A percentile compares a stretch with the other conserved stretches of the same genome.
Conservation (phyloP, 352 stramenopile genomes). For the Phytophthora tentaculata region DNA sequence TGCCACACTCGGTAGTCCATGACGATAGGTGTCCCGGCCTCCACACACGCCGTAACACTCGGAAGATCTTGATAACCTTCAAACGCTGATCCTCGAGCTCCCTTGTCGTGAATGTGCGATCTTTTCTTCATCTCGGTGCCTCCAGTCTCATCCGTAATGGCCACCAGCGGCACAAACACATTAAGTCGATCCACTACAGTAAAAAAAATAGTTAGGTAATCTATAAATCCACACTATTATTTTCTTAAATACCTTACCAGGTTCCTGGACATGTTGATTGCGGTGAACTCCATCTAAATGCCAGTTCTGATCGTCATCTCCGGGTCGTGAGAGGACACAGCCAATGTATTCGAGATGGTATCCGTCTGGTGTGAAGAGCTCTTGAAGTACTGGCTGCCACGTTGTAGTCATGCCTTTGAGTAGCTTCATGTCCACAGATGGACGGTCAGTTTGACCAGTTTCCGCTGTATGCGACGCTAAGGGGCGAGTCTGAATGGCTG, state of each 20-base stretch:
- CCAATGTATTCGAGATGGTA: constrained; percentile 72
- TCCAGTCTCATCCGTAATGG: constrained; percentile 50
- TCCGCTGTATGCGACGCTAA: constrained; percentile 5
- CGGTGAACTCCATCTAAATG: constrained; percentile 79
- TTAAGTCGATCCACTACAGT: constrained; percentile 70
- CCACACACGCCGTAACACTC: constrained; percentile 60
- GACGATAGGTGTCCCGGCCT: constrained; percentile 60
- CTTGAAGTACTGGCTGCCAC: constrained; percentile 38
- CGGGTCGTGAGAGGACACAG: constrained; percentile 68
- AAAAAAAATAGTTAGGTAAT: constrained; percentile 5
- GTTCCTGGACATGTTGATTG: constrained; percentile 55
- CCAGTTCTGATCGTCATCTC: constrained; percentile 78
- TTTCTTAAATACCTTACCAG: constrained; percentile 35
- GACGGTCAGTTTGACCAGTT: constrained; percentile 30
- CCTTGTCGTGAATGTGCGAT: constrained; percentile 60
- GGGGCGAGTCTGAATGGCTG: constrained; percentile 19
- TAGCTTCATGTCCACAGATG: constrained; percentile 32
- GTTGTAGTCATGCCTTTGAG: constrained; percentile 37
- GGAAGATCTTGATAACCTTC: constrained; percentile 54
- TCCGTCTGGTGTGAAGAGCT: constrained; percentile 25
- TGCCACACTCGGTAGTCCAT: constrained; percentile 89
- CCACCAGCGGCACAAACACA: constrained; percentile 76
- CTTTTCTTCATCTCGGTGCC: constrained; percentile 74
- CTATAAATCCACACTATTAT: not conserved
- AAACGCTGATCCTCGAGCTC: constrained; percentile 45